Evolutionary conservation across 1,284 basidiomycete species (phyloP), one percentile per base, ranked within the genome.

Genomic region (Neolentinus lepideus): DNA sequence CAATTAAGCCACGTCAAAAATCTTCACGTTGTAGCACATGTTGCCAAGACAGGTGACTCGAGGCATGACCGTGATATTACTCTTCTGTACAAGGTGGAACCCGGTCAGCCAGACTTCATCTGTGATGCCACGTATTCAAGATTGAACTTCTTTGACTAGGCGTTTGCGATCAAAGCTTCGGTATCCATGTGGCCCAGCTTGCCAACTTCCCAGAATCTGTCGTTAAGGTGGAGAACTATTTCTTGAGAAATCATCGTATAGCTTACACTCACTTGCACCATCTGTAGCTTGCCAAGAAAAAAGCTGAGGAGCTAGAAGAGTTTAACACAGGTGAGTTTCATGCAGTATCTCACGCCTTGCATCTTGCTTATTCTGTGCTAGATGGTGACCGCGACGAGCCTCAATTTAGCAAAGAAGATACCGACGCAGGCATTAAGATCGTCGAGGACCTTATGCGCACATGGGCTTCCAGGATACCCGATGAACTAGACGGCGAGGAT

Each of bases 131-230:
- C 43, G 16, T 46, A 46, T 46, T 46, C 25, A 19, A 47, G 24
- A 2, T 54, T 50, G 21, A 54, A 16, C 0, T 11, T 54, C 33
- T 21, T 8, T 25, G 19, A 11, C 11, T 24, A 79, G 90, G 91
- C 12, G 80, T 94, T 38, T 92, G 92, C 59, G 96, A 99, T 66
- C 96, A 98, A 70, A 95, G 92, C 67, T 98, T 98, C 65, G 97
- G 97, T 71, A 99, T 99, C 48, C 95, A 99, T 63, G 97, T 99
- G 21, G 97, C 97, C 0, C 84, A 96, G 67, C 76, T 99, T 35
- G 96, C 97, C 11, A 93, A 96, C 66, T 99, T 99, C 72, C 97
- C 96, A 0, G 90, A 95, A 56, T 88, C 85, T 59, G 95, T 99
- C 3, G 85, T 98, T 58, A 92, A 88, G 76, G 91, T 94, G 52